Evolutionary conservation across 768 basidiomycete species (phyloP).

Genomic region (Russula lepida): DNA sequence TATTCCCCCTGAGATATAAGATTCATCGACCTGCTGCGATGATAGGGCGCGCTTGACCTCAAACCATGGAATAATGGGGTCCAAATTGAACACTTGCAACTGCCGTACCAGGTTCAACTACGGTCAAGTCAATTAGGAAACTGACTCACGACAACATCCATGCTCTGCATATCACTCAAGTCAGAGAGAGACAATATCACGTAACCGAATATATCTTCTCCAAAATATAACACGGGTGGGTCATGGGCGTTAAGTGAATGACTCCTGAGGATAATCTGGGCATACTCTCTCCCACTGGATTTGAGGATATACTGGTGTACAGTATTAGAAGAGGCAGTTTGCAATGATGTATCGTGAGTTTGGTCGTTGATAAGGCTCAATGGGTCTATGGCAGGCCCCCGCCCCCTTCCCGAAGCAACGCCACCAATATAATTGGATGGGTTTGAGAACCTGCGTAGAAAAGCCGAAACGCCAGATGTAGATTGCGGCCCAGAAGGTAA

Average conservation of each 20-base stretch:
- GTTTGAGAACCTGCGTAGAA: conserved; percentile 1
- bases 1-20: background rate
- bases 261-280: conserved; percentile 4
- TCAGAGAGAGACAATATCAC: conserved; percentile 1
- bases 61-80: background rate
- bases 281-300: conserved; percentile 14
- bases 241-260: background rate
- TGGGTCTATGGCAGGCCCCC: background rate
- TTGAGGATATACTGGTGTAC: background rate
- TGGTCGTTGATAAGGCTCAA: background rate
- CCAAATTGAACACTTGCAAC: conserved; percentile 4
- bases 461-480: background rate
- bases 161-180: background rate
- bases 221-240: conserved; percentile 1
- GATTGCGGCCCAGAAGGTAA: background rate
- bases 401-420: background rate
- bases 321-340: background rate
- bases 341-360: background rate
- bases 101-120: background rate
- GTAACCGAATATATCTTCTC: conserved; percentile 10
- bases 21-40: background rate
- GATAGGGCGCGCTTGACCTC: background rate
- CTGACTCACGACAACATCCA: conserved; percentile 16
- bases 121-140: too few species aligned
- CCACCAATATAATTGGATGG: conserved; percentile 2